Percentiles rank a stretch among this genome's conserved stretches.
These are phyloP conservation scores for Dissophora ornata DNA, from an alignment of 192 early-diverging fungal species.

Conservation along the genomic window DNA sequence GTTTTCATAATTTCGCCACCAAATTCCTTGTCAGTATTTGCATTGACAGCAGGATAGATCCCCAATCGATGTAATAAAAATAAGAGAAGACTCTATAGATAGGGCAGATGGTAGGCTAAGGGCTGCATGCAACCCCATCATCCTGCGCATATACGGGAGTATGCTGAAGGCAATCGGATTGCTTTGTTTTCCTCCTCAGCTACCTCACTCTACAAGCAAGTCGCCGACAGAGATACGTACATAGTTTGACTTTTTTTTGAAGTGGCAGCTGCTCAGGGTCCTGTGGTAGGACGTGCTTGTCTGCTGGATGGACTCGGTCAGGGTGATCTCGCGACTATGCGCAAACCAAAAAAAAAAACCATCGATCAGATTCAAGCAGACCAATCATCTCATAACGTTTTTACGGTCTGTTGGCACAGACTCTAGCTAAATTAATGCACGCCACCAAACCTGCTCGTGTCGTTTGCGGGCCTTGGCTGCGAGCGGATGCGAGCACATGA, in stretches of 20 bases:
- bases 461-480: slow-evolving; percentile 11
- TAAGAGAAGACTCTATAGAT: no score
- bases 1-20: neutral
- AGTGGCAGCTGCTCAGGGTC: slow-evolving; percentile 31
- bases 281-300: slow-evolving; percentile 30
- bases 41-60: no score
- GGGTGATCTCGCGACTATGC: slow-evolving; percentile 29
- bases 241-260: slow-evolving; percentile 20
- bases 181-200: neutral
- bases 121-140: no score
- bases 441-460: slow-evolving; percentile 20
- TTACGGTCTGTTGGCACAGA: no score
- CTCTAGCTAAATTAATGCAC: neutral
- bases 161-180: neutral
- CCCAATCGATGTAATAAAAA: no score
- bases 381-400: no score
- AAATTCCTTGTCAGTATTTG: neutral
- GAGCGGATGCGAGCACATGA: slow-evolving; percentile 32
- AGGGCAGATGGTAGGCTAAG: no score
- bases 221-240: slow-evolving; percentile 18
- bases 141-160: no score
- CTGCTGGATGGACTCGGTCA: slow-evolving; percentile 25
- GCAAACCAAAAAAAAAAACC: neutral
- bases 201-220: neutral
- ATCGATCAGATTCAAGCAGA: no score